phyloP scores from a whole-genome alignment of 176 grass and related monocot genomes.

The Aegilops tauschii region DNA sequence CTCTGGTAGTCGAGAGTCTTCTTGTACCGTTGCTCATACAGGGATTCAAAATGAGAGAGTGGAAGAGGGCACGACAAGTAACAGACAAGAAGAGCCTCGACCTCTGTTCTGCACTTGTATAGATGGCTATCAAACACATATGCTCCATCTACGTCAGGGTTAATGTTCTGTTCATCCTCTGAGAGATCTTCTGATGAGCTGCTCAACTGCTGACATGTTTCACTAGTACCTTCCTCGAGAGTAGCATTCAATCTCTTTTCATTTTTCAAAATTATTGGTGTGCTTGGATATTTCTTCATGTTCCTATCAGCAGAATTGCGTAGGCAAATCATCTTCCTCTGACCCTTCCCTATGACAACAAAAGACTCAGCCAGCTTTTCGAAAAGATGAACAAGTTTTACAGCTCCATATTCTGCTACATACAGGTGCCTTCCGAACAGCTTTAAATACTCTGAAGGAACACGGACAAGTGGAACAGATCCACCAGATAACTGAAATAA shows the following conservation, averaged over 20 bases:
- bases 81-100: slow-evolving; percentile 90
- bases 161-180: slow-evolving; percentile 64
- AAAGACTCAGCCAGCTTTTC: slow-evolving; percentile 76
- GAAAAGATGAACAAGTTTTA: slow-evolving; percentile 59
- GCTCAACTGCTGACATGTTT: slow-evolving; percentile 44
- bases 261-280: slow-evolving; percentile 59
- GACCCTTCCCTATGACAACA: slow-evolving; percentile 72
- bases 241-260: slow-evolving; percentile 51
- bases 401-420: slow-evolving; percentile 64
- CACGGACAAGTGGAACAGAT: slow-evolving; percentile 62
- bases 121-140: slow-evolving; percentile 53
- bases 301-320: slow-evolving; percentile 60
- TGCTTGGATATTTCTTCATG: slow-evolving; percentile 56
- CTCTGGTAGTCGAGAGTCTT: slow-evolving; percentile 61
- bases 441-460: slow-evolving; percentile 74
- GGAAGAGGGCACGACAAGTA: slow-evolving; percentile 62
- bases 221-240: slow-evolving; percentile 27
- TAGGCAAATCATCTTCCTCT: slow-evolving; percentile 80
- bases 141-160: slow-evolving; percentile 29
- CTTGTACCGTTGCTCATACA: slow-evolving; percentile 89
- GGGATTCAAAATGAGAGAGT: slow-evolving; percentile 43
- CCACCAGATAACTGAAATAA: slow-evolving; percentile 72
- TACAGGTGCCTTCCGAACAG: slow-evolving; percentile 74
- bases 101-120: slow-evolving; percentile 61
- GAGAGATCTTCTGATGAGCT: slow-evolving; percentile 77